Conservation (phyloP, 352 stramenopile species). For the Paralagenidium karlingii region DNA sequence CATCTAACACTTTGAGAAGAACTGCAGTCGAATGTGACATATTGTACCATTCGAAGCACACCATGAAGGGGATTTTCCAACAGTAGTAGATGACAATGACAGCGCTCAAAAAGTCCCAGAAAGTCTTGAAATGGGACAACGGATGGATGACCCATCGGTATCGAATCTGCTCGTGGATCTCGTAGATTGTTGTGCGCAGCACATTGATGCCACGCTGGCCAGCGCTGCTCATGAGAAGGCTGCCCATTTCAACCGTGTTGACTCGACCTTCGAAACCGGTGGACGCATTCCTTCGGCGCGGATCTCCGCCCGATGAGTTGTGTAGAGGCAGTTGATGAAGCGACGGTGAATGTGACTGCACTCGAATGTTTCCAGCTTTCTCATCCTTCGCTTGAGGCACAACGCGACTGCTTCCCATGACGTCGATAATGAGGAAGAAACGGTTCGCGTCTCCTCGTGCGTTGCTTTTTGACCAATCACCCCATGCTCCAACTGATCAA, state of each 20-base stretch:
- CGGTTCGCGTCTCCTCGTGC: too few species aligned
- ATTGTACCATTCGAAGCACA: constrained; percentile 53
- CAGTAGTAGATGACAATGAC: constrained; percentile 52
- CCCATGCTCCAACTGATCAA: too few species aligned
- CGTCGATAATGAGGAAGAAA: too few species aligned
- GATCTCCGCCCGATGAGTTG: too few species aligned
- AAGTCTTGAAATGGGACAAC: constrained; percentile 26
- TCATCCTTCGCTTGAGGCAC: too few species aligned
- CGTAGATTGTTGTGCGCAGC: constrained; percentile 43
- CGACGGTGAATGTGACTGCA: too few species aligned
- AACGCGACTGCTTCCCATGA: too few species aligned
- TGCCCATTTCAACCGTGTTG: constrained; percentile 10
- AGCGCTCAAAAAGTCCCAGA: constrained; percentile 46
- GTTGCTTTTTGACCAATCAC: too few species aligned
- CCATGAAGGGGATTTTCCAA: constrained; percentile 58
- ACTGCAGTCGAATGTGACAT: constrained; percentile 6
- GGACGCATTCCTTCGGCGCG: constrained; percentile 11
- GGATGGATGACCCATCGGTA: constrained; percentile 43
- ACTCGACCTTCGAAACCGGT: constrained; percentile 5
- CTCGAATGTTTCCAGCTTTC: too few species aligned
- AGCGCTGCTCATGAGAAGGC: constrained; percentile 9
- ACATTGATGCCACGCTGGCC: constrained; percentile 26
- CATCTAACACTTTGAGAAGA: constrained; percentile 33
- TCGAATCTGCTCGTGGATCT: constrained; percentile 31
- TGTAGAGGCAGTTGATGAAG: too few species aligned